Evolutionary conservation across 202 grass and related monocot genomes (phyloP), one percentile per base, ranked within the genome.

Genomic region (Panicum hallii): DNA sequence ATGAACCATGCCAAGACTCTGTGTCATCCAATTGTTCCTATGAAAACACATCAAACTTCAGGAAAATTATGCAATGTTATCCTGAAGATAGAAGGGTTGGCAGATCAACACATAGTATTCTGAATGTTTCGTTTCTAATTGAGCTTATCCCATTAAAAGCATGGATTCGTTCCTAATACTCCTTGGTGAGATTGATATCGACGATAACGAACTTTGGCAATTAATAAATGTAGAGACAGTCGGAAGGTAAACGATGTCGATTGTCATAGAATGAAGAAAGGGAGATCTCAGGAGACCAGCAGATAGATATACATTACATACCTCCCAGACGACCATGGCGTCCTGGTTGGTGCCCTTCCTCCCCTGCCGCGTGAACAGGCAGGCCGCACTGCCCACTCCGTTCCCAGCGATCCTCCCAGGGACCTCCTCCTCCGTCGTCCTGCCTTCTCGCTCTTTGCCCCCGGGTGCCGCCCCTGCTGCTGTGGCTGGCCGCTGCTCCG

Each of bases 331-430:
- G 64, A 97, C 86, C 90, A 97, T 94, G 82, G 94, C 90, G 9
- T 97, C 94, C 66, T 97, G 92, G 79, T 97, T 97, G 49, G 90
- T 88, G 48, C 92, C 95, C 72, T 97, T 97, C 82, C 72, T 97
- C 34, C 95, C 95, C 67, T 97, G 92, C 67, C 88, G 90, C 19
- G 92, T 93, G 75, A 84, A 92, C 32, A 97, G 77, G 41, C 88
- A 93, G 8, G 85, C 90, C 42, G 82, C 85, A 81, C 86, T 80
- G 55, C 86, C 90, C 42, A 80, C 79, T 5, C 95, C 92, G 40
- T 38, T 92, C 74, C 84, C 79, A 8, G 75, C 72, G 63, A 90
- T 88, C 80, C 88, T 90, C 2, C 74, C 81, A 3, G 74, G 74
- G 12, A 88, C 65, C 70, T 79, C 80, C 63, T 74, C 84, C 12